Evolutionary conservation across 345 rosid species (phyloP), one percentile per base, ranked within the genome.

Genomic region (Carallia brachiata): DNA sequence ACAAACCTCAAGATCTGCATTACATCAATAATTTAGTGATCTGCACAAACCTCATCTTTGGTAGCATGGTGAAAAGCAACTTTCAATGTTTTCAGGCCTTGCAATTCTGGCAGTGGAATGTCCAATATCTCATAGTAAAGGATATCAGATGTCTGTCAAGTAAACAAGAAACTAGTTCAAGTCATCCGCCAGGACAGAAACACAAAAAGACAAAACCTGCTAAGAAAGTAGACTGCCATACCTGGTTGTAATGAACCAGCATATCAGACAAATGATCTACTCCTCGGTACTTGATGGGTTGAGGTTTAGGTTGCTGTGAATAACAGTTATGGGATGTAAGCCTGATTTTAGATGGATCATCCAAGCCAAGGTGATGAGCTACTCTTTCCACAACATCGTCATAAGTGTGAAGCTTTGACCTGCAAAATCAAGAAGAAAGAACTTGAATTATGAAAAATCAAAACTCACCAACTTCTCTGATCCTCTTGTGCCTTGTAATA

Each of bases 251-350:
- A 82, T 96, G 97, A 66, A 85, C 85, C 75, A 92, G 75, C 98
- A 96, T 96, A 69, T 92, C 97, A 65, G 91, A 83, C 76, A 95
- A 83, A 86, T 80, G 96, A 69, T 90, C 92, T 62, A 90, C 87
- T 74, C 99, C 99, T 64, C 85, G 93, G 79, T 85, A 92, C 79
- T 89, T 92, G 50, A 95, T 88, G 19, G 98, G 91, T 74, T 88
- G 93, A 62, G 99, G 97, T 80, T 95, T 95, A 63, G 99, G 98
- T 82, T 95, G 99, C 82, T 90, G 99, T 53, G 98, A 92, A 81
- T 95, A 90, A 83, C 98, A 95, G 79, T 95, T 95, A 79, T 95
- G 99, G 81, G 99, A 83, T 48, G 99, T 95, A 54, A 95, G 93
- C 86, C 99, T 86, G 66, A 95, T 82, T 87, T 89, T 92, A 55